Percentiles rank a stretch among this genome's conserved stretches.
Evolutionary conservation across 768 basidiomycete genomes (phyloP).

Genomic region (Gelatoporia subvermispora): DNA sequence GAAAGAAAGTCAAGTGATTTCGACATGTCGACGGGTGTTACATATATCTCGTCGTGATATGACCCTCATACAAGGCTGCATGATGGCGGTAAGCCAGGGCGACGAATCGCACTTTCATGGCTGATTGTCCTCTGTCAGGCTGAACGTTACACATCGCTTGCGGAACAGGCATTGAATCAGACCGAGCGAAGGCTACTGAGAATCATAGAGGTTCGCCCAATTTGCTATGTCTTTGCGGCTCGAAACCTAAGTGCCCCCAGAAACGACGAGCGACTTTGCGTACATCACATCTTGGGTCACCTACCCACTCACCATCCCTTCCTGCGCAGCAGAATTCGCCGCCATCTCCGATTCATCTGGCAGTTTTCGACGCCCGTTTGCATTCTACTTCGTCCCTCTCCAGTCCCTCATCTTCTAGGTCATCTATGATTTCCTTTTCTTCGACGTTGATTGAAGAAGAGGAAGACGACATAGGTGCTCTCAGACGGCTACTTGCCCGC

Average conservation of each 20-base stretch:
- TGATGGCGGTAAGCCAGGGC: slow-evolving; percentile 42
- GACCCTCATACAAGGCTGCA: slow-evolving; percentile 45
- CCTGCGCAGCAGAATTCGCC: not conserved
- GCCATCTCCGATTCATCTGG: too few species aligned
- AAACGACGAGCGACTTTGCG: not conserved
- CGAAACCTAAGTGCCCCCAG: slow-evolving; percentile 5
- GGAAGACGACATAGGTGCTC: slow-evolving; percentile 57
- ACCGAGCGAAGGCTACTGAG: slow-evolving; percentile 53
- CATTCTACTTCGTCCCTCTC: too few species aligned
- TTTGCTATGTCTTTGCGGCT: not conserved
- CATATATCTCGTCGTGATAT: slow-evolving; percentile 54
- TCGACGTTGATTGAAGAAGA: slow-evolving; percentile 53
- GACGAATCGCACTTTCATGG: not conserved
- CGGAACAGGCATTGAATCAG: slow-evolving; percentile 52
- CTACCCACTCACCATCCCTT: not conserved
- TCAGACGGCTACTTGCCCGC: slow-evolving; percentile 59
- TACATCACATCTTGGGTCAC: not conserved
- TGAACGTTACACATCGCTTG: slow-evolving; percentile 49
- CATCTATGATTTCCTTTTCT: slow-evolving; percentile 42
- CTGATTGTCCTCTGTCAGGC: slow-evolving; percentile 32
- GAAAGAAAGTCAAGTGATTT: not conserved
- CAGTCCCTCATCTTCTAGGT: slow-evolving; percentile 20
- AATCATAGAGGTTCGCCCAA: slow-evolving; percentile 45
- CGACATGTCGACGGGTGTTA: slow-evolving; percentile 29
- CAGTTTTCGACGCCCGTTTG: too few species aligned